These are phyloP conservation scores for Termitomyces bulborhizus DNA, from an alignment of 768 basidiomycete species.

Conservation along the genomic window DNA sequence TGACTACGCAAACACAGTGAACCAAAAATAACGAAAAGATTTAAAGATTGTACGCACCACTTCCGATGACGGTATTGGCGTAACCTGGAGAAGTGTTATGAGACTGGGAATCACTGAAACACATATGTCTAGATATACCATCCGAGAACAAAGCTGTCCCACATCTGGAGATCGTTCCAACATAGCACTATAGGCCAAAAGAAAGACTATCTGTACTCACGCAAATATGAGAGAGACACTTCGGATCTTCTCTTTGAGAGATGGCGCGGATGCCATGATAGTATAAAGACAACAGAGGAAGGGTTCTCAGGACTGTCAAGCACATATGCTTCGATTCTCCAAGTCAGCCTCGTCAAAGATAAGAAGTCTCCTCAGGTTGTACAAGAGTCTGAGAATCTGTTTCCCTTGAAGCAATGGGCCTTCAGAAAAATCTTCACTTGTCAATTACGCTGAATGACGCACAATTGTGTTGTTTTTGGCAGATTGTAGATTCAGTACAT, in stretches of 20 bases:
- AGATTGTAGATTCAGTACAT: too few species aligned
- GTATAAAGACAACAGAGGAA: neutral
- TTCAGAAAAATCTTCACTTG: too few species aligned
- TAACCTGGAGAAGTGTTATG: neutral
- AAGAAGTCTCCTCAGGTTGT: too few species aligned
- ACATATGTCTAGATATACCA: neutral
- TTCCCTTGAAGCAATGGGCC: too few species aligned
- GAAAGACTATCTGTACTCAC: neutral
- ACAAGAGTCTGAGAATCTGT: too few species aligned
- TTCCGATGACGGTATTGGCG: slow-evolving; percentile 7
- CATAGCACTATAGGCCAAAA: neutral
- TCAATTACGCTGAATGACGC: too few species aligned
- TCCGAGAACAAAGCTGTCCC: slow-evolving; percentile 6
- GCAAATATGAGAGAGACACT: slow-evolving; percentile 4
- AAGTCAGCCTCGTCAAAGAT: neutral
- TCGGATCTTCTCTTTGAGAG: neutral
- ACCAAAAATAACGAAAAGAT: neutral
- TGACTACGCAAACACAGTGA: neutral
- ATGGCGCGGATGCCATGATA: neutral
- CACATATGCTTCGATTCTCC: neutral
- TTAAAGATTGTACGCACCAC: slow-evolving; percentile 1
- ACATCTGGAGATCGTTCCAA: neutral
- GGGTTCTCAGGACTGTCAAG: neutral
- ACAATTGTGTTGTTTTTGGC: too few species aligned
- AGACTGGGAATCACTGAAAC: neutral